These are phyloP conservation scores for Cutaneotrichosporon sp. DNA, from an alignment of 1,284 basidiomycete genomes.

Conservation along the genomic window DNA sequence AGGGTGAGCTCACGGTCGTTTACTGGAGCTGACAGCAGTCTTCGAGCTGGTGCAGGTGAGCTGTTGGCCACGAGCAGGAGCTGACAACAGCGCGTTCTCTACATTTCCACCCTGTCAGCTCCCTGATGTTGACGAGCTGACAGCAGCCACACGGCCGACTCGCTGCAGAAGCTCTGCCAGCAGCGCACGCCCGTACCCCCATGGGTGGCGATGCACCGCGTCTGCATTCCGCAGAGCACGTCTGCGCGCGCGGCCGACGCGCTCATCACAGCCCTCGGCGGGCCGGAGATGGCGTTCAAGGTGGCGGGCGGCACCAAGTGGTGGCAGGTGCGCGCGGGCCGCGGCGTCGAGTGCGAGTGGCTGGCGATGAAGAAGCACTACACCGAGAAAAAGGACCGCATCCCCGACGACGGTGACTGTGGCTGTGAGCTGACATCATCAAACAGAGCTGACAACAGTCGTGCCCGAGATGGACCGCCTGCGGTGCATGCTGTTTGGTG, in stretches of 20 bases:
- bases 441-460: conserved; percentile 41
- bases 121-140: conserved; percentile 8
- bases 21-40: conserved; percentile 9
- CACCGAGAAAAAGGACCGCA: conserved; percentile 27
- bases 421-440: conserved; percentile 8
- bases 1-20: conserved; percentile 58
- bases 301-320: conserved; percentile 89
- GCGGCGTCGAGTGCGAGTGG: conserved; percentile 87
- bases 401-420: conserved; percentile 21
- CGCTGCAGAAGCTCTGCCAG: conserved; percentile 81
- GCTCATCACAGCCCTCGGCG: conserved; percentile 80
- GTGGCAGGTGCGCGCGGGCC: conserved; percentile 88
- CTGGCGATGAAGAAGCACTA: conserved; percentile 64
- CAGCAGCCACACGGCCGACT: conserved; percentile 72
- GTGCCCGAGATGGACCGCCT: conserved; percentile 76
- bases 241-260: conserved; percentile 76
- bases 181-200: conserved; percentile 83
- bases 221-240: conserved; percentile 63
- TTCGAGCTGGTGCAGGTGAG: conserved; percentile 60
- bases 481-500: conserved; percentile 76
- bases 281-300: conserved; percentile 69
- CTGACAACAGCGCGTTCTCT: conserved; percentile 61
- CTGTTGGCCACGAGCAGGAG: background rate
- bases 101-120: conserved; percentile 58
- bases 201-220: conserved; percentile 76